Conservation (phyloP, 805 yeast species). For the Pichia membranifaciens region DNA sequence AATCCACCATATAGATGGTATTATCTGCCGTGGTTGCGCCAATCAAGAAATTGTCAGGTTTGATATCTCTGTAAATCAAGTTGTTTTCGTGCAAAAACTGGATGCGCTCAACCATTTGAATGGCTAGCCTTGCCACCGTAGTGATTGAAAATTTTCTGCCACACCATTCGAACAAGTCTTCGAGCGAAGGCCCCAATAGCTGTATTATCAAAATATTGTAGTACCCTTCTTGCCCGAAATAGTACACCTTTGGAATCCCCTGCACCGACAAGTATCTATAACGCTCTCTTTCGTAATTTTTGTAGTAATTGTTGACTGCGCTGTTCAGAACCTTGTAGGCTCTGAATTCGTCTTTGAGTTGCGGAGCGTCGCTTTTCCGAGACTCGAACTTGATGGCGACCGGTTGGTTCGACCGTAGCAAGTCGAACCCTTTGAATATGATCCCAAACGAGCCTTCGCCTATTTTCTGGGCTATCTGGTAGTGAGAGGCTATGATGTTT, state of each 20-base stretch:
- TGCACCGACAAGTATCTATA: constrained; percentile 28
- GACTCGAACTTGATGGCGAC: constrained; percentile 80
- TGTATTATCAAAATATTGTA: constrained; percentile 75
- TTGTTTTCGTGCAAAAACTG: constrained; percentile 73
- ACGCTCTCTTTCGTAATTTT: constrained; percentile 23
- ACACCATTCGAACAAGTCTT: constrained; percentile 85
- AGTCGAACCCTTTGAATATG: constrained; percentile 73
- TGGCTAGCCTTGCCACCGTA: constrained; percentile 69
- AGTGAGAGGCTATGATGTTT: constrained; percentile 51
- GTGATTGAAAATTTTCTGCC: constrained; percentile 66
- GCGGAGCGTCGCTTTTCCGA: constrained; percentile 78
- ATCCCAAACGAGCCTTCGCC: constrained; percentile 89
- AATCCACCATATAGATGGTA: constrained; percentile 68
- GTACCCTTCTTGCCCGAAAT: constrained; percentile 80
- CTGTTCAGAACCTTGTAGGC: constrained; percentile 69
- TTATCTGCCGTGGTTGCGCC: constrained; percentile 54
- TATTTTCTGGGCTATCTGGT: constrained; percentile 74
- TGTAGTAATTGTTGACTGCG: constrained; percentile 32
- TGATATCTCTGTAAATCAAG: constrained; percentile 73
- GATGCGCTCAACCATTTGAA: constrained; percentile 69
- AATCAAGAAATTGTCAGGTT: constrained; percentile 76
- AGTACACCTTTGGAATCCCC: constrained; percentile 80
- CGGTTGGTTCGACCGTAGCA: constrained; percentile 50
- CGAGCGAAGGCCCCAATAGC: constrained; percentile 76
- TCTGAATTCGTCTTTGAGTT: constrained; percentile 72